phyloP scores from a whole-genome alignment of 2,329 filamentous ascomycete genomes.

The Neofusicoccum laricinum region DNA sequence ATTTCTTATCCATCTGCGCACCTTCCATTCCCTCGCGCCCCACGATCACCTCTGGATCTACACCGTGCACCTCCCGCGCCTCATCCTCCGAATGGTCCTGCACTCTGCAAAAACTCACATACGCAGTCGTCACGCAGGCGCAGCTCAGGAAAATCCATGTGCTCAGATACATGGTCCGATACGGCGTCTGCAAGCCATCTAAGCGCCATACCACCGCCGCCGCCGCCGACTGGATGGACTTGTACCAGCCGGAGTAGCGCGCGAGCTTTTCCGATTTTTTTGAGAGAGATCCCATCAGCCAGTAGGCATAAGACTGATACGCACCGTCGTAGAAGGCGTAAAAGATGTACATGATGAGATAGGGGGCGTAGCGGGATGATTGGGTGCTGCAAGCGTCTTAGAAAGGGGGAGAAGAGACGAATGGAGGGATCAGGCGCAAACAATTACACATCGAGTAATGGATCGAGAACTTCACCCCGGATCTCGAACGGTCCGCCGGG shows the following conservation, averaged over 20 bases:
- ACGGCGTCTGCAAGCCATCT: background rate
- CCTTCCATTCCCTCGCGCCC: no score
- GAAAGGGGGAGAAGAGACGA: background rate
- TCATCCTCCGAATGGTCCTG: no score
- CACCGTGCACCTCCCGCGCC: no score
- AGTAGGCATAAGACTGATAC: conserved; percentile 1
- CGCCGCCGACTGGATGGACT: background rate
- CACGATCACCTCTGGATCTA: no score
- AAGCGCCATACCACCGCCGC: background rate
- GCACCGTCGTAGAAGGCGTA: conserved; percentile 2
- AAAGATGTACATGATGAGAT: background rate
- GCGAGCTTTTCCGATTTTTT: background rate
- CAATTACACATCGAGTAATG: background rate
- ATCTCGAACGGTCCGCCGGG: background rate
- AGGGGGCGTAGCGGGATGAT: background rate
- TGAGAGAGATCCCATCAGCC: conserved; percentile 4
- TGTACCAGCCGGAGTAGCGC: background rate
- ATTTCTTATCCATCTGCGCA: no score
- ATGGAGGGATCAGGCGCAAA: background rate
- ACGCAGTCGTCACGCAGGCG: no score
- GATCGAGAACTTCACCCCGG: background rate
- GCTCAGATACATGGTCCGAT: background rate
- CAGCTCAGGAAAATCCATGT: background rate
- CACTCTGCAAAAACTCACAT: no score
- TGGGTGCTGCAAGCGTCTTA: background rate